Evolutionary conservation across 768 basidiomycete species (phyloP).

Genomic region (Strobilomyces confusus): DNA sequence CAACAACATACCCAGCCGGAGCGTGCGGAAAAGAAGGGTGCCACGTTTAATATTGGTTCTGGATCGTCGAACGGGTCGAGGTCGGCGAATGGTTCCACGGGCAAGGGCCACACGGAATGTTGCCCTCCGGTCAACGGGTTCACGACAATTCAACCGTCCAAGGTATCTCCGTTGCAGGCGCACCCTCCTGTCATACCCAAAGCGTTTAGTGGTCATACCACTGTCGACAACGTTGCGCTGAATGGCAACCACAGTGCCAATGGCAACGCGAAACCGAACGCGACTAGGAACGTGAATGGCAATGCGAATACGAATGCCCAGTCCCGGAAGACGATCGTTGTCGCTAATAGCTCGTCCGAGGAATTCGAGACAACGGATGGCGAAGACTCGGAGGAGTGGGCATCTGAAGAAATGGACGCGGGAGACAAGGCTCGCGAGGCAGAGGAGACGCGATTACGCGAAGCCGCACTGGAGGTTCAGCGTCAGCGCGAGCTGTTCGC

Average conservation of each 20-base stretch:
- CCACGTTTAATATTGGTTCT: conserved; percentile 58
- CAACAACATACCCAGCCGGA: conserved; percentile 16
- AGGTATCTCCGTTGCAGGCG: conserved; percentile 5
- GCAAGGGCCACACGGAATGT: conserved; percentile 11
- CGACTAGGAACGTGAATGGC: background rate
- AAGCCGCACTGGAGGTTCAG: conserved; percentile 61
- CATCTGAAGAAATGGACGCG: conserved; percentile 48
- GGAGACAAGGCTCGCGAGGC: conserved; percentile 33
- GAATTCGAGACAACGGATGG: conserved; percentile 54
- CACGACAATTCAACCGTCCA: conserved; percentile 8
- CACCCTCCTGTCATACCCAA: conserved; percentile 22
- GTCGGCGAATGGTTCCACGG: conserved; percentile 23
- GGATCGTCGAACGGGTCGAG: conserved; percentile 49
- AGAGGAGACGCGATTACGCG: conserved; percentile 34
- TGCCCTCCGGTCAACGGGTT: conserved; percentile 7
- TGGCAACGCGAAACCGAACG: conserved; percentile 13
- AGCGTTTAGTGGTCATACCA: conserved; percentile 4
- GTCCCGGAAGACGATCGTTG: conserved; percentile 40
- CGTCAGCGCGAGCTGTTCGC: conserved; percentile 65
- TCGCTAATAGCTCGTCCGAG: conserved; percentile 42
- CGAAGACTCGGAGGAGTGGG: conserved; percentile 59
- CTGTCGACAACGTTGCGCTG: background rate
- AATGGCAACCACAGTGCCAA: conserved; percentile 15
- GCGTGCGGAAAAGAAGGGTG: conserved; percentile 23
- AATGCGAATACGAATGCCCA: background rate